phyloP scores from a whole-genome alignment of 768 basidiomycete species.

The Ramaria rubella region DNA sequence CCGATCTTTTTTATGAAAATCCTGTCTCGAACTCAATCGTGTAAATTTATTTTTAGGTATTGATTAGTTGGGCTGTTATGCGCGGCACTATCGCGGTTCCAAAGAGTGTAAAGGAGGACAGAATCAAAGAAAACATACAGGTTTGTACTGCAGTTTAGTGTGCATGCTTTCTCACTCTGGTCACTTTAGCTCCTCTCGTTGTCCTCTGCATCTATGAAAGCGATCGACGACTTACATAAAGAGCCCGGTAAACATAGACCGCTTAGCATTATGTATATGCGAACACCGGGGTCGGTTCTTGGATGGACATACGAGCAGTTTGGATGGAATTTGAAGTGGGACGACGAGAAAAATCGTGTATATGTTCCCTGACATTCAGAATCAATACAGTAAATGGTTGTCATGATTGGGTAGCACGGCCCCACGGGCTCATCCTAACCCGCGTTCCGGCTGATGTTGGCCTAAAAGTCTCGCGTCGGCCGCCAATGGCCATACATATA shows the following conservation, averaged over 20 bases:
- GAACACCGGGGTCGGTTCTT: background rate
- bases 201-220: background rate
- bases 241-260: background rate
- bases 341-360: background rate
- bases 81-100: constrained; percentile 81
- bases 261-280: background rate
- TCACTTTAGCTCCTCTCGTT: background rate
- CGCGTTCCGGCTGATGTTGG: too few species aligned
- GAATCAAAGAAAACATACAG: background rate
- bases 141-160: background rate
- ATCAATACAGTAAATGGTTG: too few species aligned
- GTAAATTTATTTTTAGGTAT: constrained; percentile 51
- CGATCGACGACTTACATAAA: background rate
- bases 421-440: too few species aligned
- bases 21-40: too few species aligned
- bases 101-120: constrained; percentile 52
- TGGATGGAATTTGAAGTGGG: constrained; percentile 3
- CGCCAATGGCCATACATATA: too few species aligned
- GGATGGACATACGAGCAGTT: constrained; percentile 9
- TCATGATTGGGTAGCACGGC: too few species aligned
- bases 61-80: constrained; percentile 72
- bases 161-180: background rate
- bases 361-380: background rate
- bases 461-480: too few species aligned
- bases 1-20: too few species aligned